Evolutionary conservation across 192 early-diverging fungal genomes (phyloP).

Genomic region (Spizellomyces sp.): DNA sequence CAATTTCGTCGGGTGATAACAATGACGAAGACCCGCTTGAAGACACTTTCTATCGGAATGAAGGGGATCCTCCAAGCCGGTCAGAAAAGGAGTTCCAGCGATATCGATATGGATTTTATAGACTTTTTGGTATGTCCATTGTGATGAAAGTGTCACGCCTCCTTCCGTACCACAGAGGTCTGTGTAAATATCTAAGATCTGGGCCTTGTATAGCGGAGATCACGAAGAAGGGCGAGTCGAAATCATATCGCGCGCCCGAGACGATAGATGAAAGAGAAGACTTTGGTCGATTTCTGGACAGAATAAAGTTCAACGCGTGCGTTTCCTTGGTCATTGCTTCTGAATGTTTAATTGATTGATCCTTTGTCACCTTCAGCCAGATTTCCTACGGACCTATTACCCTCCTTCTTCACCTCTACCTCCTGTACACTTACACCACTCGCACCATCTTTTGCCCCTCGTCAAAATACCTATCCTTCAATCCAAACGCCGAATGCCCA

Average conservation of each 20-base stretch:
- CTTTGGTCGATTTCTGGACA: constrained; percentile 12
- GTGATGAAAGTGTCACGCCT: not conserved
- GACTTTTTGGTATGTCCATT: constrained; percentile 13
- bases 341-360: not conserved
- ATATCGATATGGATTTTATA: constrained; percentile 33
- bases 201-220: too few species aligned
- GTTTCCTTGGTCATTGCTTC: not conserved
- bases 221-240: too few species aligned
- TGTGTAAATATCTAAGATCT: too few species aligned
- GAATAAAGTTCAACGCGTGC: constrained; percentile 22
- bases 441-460: not conserved
- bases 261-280: constrained; percentile 18
- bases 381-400: constrained; percentile 20
- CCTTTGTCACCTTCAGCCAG: constrained; percentile 7
- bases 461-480: constrained; percentile 1
- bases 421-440: constrained; percentile 17
- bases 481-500: not conserved
- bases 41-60: constrained; percentile 1
- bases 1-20: not conserved
- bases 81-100: constrained; percentile 20
- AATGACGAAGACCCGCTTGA: not conserved
- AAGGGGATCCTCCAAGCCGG: not conserved
- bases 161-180: too few species aligned
- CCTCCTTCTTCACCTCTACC: constrained; percentile 20
- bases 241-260: constrained; percentile 6